Percentiles rank a stretch among this genome's conserved stretches.
Evolutionary conservation across 768 basidiomycete genomes (phyloP).

Genomic region (Boletus huronensis): DNA sequence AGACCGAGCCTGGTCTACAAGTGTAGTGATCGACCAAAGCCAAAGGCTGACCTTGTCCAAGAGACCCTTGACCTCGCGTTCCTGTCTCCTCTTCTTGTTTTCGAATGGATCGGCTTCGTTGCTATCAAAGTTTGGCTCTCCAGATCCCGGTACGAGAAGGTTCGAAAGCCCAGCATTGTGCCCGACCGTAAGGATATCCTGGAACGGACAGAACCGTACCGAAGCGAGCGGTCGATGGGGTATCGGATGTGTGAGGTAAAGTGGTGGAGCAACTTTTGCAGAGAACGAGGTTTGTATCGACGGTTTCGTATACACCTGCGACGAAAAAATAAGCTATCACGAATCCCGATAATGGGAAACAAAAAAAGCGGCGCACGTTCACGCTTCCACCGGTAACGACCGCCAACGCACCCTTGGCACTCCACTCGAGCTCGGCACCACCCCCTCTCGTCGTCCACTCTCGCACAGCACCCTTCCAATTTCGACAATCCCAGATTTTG

Average conservation of each 20-base stretch:
- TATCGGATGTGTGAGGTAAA: constrained; percentile 87
- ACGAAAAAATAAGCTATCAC: neutral
- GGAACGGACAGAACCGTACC: constrained; percentile 84
- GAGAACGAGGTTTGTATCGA: constrained; percentile 56
- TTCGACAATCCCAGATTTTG: constrained; percentile 96
- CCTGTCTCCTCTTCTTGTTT: constrained; percentile 71
- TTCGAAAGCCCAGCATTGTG: constrained; percentile 78
- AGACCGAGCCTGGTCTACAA: no score
- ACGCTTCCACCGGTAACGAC: constrained; percentile 82
- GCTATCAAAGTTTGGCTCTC: constrained; percentile 94
- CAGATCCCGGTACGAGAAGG: constrained; percentile 86
- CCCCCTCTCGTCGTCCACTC: constrained; percentile 74
- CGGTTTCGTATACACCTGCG: constrained; percentile 69
- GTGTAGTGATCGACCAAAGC: no score
- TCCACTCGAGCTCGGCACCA: constrained; percentile 75
- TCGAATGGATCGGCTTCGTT: constrained; percentile 95
- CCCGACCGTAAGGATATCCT: constrained; percentile 78
- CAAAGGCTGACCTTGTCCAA: constrained; percentile 84
- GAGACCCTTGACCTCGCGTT: constrained; percentile 86
- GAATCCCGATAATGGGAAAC: neutral
- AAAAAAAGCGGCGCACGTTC: constrained; percentile 55
- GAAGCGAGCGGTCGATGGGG: constrained; percentile 74
- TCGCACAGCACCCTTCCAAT: constrained; percentile 87
- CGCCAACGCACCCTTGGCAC: constrained; percentile 76
- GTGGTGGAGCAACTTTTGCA: constrained; percentile 56